These are phyloP conservation scores for Silene uniflora DNA, from an alignment of 148 eudicot genomes.

Conservation along the genomic window DNA sequence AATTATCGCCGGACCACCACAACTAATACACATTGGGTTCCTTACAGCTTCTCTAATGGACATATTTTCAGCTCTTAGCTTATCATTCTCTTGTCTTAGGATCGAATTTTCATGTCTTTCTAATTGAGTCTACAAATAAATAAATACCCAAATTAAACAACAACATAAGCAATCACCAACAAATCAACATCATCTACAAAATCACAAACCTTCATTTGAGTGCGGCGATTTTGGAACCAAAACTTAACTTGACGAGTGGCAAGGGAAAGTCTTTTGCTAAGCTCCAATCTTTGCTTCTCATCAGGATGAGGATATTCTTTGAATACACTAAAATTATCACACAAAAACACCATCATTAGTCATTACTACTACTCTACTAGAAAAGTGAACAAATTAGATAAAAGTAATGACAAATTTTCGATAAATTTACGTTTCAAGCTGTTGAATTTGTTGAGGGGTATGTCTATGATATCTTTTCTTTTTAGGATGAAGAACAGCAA, in stretches of 20 bases:
- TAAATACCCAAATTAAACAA: background rate
- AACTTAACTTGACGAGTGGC: slow-evolving; percentile 91
- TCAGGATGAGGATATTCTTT: slow-evolving; percentile 99
- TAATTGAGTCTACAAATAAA: slow-evolving; percentile 69
- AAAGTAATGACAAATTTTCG: background rate
- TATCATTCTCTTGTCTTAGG: slow-evolving; percentile 87
- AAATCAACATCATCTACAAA: background rate
- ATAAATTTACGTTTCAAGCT: slow-evolving; percentile 85
- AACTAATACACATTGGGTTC: slow-evolving; percentile 82
- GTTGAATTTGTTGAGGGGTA: slow-evolving; percentile 97
- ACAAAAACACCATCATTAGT: slow-evolving; percentile 15
- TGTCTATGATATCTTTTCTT: slow-evolving; percentile 95
- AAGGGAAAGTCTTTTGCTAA: slow-evolving; percentile 75
- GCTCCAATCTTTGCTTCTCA: slow-evolving; percentile 95
- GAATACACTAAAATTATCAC: slow-evolving; percentile 45
- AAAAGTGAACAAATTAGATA: too few species aligned
- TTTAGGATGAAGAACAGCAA: slow-evolving; percentile 57
- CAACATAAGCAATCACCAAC: slow-evolving; percentile 4
- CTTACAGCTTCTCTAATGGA: slow-evolving; percentile 84
- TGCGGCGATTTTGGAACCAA: slow-evolving; percentile 95
- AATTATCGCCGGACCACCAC: slow-evolving; percentile 87
- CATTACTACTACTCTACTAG: too few species aligned
- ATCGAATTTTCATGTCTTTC: slow-evolving; percentile 91
- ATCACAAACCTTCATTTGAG: slow-evolving; percentile 84
- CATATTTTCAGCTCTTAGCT: slow-evolving; percentile 84